Percentiles rank a stretch among this genome's conserved stretches.
Evolutionary conservation across 371 early-diverging fungal genomes (phyloP).

Genomic region (Pancytospora philotis): DNA sequence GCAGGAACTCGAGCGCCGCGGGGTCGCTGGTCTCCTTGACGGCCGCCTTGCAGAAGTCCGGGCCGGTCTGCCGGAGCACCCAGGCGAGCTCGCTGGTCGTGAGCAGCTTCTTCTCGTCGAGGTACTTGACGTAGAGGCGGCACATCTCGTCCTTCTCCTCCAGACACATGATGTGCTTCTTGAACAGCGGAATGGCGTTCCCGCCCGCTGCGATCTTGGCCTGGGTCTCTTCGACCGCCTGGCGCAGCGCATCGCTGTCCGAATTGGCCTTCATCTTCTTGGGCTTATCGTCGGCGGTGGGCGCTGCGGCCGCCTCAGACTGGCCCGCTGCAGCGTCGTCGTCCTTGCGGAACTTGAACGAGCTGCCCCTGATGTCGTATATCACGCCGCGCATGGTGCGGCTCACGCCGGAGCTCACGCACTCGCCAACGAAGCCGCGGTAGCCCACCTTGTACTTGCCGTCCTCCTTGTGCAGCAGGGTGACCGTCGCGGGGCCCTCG

Average conservation of each 20-base stretch:
- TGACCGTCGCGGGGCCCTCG: slow-evolving; percentile 6
- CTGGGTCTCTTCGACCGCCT: slow-evolving; percentile 19
- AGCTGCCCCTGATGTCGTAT: slow-evolving; percentile 8
- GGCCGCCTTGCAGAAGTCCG: slow-evolving; percentile 13
- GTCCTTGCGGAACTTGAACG: slow-evolving; percentile 14
- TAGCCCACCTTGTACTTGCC: slow-evolving; percentile 17
- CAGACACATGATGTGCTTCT: slow-evolving; percentile 3
- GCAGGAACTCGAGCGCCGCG: slow-evolving; percentile 15
- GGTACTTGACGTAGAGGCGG: slow-evolving; percentile 32
- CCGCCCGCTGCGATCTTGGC: slow-evolving; percentile 8
- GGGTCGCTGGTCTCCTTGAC: neutral
- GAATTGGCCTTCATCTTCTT: slow-evolving; percentile 11
- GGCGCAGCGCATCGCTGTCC: neutral
- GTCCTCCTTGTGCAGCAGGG: neutral
- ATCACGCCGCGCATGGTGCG: slow-evolving; percentile 14
- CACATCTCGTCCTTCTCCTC: slow-evolving; percentile 31
- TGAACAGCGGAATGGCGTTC: slow-evolving; percentile 10
- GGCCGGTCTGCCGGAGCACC: slow-evolving; percentile 3
- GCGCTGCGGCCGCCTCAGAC: slow-evolving; percentile 7
- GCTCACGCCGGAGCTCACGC: neutral
- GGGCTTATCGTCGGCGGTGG: slow-evolving; percentile 1
- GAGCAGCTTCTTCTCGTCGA: slow-evolving; percentile 5
- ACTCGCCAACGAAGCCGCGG: slow-evolving; percentile 8
- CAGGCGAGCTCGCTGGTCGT: slow-evolving; percentile 1
- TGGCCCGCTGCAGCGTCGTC: too few species aligned